These are phyloP conservation scores for Backusella morwellensis DNA, from an alignment of 192 early-diverging fungal genomes.

Conservation along the genomic window DNA sequence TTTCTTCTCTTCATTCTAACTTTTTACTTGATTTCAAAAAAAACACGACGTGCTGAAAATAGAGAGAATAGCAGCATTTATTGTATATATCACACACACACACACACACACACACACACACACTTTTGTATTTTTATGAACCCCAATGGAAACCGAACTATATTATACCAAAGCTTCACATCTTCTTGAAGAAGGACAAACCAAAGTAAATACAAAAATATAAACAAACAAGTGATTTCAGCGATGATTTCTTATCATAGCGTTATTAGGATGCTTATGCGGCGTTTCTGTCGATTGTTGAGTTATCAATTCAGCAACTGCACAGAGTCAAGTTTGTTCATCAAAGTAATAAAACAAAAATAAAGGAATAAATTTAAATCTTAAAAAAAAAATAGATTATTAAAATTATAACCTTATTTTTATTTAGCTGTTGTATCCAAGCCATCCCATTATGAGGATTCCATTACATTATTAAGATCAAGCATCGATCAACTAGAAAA, in stretches of 20 bases:
- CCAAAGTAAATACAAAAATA: slow-evolving; percentile 37
- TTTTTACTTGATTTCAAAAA: not conserved
- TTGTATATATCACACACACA: not conserved
- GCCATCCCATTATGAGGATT: slow-evolving; percentile 1
- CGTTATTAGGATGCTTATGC: slow-evolving; percentile 53
- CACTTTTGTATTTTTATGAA: slow-evolving; percentile 7
- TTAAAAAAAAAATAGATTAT: too few species aligned
- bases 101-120: not conserved
- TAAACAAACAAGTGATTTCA: not conserved
- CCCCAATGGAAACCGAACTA: not conserved
- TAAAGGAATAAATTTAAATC: slow-evolving; percentile 8
- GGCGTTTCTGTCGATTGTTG: slow-evolving; percentile 43
- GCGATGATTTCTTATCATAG: not conserved
- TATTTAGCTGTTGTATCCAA: slow-evolving; percentile 16
- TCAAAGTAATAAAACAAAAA: slow-evolving; percentile 39
- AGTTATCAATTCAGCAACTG: slow-evolving; percentile 43
- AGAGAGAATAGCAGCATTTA: not conserved
- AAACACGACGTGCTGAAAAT: not conserved
- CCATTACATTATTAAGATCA: slow-evolving; percentile 5
- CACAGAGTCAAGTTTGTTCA: slow-evolving; percentile 53
- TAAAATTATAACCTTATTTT: not conserved
- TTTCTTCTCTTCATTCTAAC: slow-evolving; percentile 16
- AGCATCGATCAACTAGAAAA: slow-evolving; percentile 14
- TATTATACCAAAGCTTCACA: slow-evolving; percentile 31
- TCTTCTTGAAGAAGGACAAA: slow-evolving; percentile 39